Percentiles rank a stretch among this genome's conserved stretches.
Conservation (phyloP, 352 stramenopile species). For the Phytophthora capsici region DNA sequence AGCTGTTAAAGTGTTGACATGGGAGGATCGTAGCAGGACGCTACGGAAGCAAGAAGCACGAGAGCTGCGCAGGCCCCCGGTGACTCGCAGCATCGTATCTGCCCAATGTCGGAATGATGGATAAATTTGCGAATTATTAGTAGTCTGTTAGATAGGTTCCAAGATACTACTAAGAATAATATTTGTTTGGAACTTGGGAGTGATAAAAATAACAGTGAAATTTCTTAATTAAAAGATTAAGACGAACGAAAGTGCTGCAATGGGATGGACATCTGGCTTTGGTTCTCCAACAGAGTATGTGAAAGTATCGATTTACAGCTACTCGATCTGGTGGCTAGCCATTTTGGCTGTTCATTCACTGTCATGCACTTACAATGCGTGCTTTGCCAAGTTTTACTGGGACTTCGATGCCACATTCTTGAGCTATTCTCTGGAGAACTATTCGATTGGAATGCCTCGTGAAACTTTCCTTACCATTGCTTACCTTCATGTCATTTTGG, state of each 20-base stretch:
- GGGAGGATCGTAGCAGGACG: conserved; percentile 11
- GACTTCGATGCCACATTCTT: conserved; percentile 22
- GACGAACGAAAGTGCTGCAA: no score
- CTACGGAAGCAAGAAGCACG: not conserved
- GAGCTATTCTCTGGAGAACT: conserved; percentile 28
- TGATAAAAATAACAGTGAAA: no score
- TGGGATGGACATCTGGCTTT: no score
- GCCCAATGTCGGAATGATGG: conserved; percentile 1
- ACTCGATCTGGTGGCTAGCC: conserved; percentile 32
- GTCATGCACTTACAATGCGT: conserved; percentile 19
- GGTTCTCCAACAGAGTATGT: conserved; percentile 8
- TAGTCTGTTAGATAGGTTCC: conserved; percentile 3
- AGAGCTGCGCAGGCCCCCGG: conserved; percentile 3
- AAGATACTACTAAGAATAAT: conserved; percentile 7
- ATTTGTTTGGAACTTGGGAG: not conserved
- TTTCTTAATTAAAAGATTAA: no score
- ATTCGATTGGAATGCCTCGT: conserved; percentile 28
- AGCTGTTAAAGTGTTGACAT: conserved; percentile 12
- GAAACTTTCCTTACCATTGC: conserved; percentile 27
- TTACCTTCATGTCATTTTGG: conserved; percentile 27
- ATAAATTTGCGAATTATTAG: not conserved
- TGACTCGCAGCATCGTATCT: conserved; percentile 17
- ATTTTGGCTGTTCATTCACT: conserved; percentile 22
- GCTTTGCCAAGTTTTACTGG: conserved; percentile 35
- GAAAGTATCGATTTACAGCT: conserved; percentile 11